Percentiles rank a stretch among this genome's conserved stretches.
These are phyloP conservation scores for Petunia secreta DNA, from an alignment of 257 asterid genomes.

Conservation along the genomic window DNA sequence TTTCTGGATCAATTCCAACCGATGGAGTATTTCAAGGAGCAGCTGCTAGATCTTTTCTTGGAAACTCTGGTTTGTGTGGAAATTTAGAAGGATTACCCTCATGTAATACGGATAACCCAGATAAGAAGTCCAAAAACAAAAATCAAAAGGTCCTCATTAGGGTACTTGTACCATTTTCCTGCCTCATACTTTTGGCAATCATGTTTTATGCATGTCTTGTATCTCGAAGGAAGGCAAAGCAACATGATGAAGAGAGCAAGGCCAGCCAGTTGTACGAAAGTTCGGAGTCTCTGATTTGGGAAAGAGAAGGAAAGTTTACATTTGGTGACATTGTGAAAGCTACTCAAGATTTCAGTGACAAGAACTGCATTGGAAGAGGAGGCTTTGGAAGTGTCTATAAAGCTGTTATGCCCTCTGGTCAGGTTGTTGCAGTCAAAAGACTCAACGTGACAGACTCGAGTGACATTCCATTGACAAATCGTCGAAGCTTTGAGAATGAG, in stretches of 20 bases:
- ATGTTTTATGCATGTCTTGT: constrained; percentile 37
- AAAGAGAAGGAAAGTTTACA: constrained; percentile 71
- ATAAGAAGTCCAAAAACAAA: constrained; percentile 40
- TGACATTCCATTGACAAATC: constrained; percentile 51
- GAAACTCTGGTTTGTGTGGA: constrained; percentile 74
- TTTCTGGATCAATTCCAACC: constrained; percentile 69
- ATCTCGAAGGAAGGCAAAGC: constrained; percentile 40
- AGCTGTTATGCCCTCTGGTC: constrained; percentile 67
- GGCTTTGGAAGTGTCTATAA: constrained; percentile 84
- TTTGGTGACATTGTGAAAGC: constrained; percentile 77
- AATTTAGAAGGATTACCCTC: constrained; percentile 53
- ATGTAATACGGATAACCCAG: constrained; percentile 41
- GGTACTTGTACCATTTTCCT: constrained; percentile 50
- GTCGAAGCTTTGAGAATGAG: constrained; percentile 77
- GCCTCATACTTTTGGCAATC: constrained; percentile 50
- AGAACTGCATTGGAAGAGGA: constrained; percentile 80
- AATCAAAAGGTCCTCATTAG: constrained; percentile 48
- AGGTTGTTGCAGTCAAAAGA: constrained; percentile 75
- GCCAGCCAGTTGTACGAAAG: constrained; percentile 31
- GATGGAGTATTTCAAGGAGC: constrained; percentile 47
- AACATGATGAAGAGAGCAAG: constrained; percentile 50
- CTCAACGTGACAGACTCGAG: constrained; percentile 63
- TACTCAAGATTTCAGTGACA: constrained; percentile 64
- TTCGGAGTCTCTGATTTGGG: constrained; percentile 70
- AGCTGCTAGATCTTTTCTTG: constrained; percentile 49